Conservation (phyloP, 164 flowering plant species). For the Dillenia suffruticosa region DNA sequence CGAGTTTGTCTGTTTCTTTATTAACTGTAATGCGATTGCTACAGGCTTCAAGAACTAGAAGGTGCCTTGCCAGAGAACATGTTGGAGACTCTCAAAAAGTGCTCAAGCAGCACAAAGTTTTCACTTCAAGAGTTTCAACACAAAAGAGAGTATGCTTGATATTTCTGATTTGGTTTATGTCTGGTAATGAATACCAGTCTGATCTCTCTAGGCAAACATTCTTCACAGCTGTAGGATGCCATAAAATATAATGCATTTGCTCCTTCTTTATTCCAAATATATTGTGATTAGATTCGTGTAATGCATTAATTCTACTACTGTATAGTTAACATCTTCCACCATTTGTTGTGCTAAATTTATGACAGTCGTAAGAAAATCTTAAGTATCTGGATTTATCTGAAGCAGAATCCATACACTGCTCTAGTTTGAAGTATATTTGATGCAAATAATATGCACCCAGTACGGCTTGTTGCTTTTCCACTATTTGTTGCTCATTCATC, state of each 20-base stretch:
- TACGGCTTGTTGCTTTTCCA: background rate
- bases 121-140: conserved; percentile 12
- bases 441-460: background rate
- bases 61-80: conserved; percentile 14
- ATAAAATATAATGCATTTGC: background rate
- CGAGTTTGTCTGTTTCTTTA: background rate
- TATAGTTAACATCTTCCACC: no score
- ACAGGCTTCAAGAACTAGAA: conserved; percentile 28
- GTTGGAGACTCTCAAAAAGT: conserved; percentile 17
- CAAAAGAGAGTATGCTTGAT: conserved; percentile 35
- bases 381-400: no score
- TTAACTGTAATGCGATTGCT: conserved; percentile 2
- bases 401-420: no score
- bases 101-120: conserved; percentile 9
- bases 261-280: no score
- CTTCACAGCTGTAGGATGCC: no score
- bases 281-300: background rate
- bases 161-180: background rate
- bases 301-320: background rate
- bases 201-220: background rate
- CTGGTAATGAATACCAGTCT: background rate
- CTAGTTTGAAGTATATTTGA: no score
- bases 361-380: no score
- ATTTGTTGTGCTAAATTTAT: no score
- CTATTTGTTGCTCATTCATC: background rate